Conservation (phyloP, 208 protist species). For the Crithidia acanthocephali region DNA sequence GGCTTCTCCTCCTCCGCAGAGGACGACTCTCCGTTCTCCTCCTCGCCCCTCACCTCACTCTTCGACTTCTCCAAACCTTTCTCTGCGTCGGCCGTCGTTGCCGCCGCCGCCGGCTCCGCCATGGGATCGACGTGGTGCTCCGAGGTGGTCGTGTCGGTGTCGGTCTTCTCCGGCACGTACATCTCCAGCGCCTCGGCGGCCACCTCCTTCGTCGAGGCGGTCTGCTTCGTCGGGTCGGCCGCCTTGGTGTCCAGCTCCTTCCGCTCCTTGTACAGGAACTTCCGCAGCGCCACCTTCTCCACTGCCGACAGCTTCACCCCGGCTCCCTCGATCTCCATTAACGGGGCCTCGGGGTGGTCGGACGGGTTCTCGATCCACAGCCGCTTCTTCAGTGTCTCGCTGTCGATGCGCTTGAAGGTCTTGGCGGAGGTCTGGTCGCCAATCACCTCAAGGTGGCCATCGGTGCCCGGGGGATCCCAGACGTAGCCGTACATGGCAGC, state of each 20-base stretch:
- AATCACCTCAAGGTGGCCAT: conserved; percentile 38
- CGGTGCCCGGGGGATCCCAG: conserved; percentile 41
- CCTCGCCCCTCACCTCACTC: neutral
- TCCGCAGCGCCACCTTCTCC: conserved; percentile 13
- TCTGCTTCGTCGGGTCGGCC: conserved; percentile 2
- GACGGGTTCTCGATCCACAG: conserved; percentile 16
- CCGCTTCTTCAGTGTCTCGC: conserved; percentile 27
- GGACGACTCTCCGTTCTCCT: conserved; percentile 7
- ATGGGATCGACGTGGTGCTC: conserved; percentile 11
- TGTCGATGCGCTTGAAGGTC: conserved; percentile 22
- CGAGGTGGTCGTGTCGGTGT: neutral
- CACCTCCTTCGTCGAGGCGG: conserved; percentile 12
- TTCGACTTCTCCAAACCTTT: neutral
- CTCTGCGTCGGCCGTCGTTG: neutral
- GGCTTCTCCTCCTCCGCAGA: conserved; percentile 15
- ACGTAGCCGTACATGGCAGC: conserved; percentile 38
- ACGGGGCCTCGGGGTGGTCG: conserved; percentile 5
- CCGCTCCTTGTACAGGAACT: conserved; percentile 16
- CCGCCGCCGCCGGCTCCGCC: neutral
- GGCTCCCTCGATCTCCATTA: conserved; percentile 9
- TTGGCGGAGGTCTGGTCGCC: conserved; percentile 39
- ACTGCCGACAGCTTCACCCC: conserved; percentile 25
- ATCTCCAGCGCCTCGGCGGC: conserved; percentile 16
- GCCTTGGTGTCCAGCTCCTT: conserved; percentile 13
- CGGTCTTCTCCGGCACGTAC: conserved; percentile 2